Conservation (phyloP, 306 rosid genomes). For the Prosopis cineraria region DNA sequence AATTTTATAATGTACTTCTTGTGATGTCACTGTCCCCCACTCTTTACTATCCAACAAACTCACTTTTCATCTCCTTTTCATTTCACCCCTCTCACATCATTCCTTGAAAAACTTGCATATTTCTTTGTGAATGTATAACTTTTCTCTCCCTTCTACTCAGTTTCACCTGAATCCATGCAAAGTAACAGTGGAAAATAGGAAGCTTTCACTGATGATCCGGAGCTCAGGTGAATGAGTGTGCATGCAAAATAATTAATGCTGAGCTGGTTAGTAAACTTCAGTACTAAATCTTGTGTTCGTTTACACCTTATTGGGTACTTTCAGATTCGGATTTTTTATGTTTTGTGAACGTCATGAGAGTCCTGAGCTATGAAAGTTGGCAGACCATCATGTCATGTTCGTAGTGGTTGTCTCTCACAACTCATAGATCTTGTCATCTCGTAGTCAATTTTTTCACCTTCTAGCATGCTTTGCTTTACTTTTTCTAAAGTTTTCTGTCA, state of each 20-base stretch:
- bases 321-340: background rate
- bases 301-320: background rate
- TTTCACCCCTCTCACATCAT: background rate
- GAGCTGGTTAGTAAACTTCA: background rate
- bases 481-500: background rate
- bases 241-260: constrained; percentile 14
- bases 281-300: background rate
- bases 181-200: constrained; percentile 8
- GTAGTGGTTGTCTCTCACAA: background rate
- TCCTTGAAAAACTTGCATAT: too few species aligned
- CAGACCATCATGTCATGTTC: background rate
- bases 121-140: too few species aligned
- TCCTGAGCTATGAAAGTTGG: background rate
- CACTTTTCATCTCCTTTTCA: constrained; percentile 27
- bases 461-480: background rate
- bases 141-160: background rate
- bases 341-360: background rate
- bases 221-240: background rate
- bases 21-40: constrained; percentile 62
- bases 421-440: constrained; percentile 2
- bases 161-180: constrained; percentile 27
- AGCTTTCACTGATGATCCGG: background rate
- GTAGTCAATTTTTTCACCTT: background rate
- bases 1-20: constrained; percentile 25
- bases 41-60: constrained; percentile 14